Evolutionary conservation across 176 grass and related monocot genomes (phyloP).

Genomic region (Musa beccarii): DNA sequence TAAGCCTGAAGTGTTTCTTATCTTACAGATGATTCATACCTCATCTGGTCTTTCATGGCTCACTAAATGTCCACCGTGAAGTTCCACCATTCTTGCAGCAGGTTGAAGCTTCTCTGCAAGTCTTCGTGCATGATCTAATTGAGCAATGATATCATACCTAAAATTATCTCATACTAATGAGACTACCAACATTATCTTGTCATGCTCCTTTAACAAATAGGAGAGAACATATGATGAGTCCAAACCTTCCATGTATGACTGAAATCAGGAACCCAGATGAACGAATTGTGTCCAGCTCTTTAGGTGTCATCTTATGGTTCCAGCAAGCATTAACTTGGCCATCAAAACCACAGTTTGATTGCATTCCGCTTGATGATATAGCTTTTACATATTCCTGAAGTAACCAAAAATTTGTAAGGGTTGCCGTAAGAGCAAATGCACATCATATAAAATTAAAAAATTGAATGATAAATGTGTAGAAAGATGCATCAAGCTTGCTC

Average conservation of each 20-base stretch:
- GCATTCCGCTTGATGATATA: conserved; percentile 58
- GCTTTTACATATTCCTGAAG: conserved; percentile 63
- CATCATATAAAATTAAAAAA: background rate
- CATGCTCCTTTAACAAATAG: background rate
- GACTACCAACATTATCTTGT: background rate
- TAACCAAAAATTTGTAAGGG: background rate
- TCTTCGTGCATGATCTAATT: conserved; percentile 47
- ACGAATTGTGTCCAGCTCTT: conserved; percentile 49
- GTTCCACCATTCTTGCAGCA: conserved; percentile 56
- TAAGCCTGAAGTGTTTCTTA: background rate
- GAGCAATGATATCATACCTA: conserved; percentile 71
- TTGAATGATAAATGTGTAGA: background rate
- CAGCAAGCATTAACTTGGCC: conserved; percentile 78
- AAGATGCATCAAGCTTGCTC: too few relatives aligned
- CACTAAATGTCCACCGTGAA: conserved; percentile 66
- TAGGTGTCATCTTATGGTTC: conserved; percentile 51
- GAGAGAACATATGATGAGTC: background rate
- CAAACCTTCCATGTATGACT: conserved; percentile 70
- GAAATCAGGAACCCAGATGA: conserved; percentile 53
- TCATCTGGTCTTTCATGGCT: conserved; percentile 59
- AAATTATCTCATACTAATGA: background rate
- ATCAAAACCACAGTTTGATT: conserved; percentile 61
- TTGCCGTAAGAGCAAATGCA: background rate
- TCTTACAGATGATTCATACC: conserved; percentile 18
- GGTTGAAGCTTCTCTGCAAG: conserved; percentile 61